Conservation (phyloP, 495 filamentous ascomycete genomes). For the Aspergillus asperescens region DNA sequence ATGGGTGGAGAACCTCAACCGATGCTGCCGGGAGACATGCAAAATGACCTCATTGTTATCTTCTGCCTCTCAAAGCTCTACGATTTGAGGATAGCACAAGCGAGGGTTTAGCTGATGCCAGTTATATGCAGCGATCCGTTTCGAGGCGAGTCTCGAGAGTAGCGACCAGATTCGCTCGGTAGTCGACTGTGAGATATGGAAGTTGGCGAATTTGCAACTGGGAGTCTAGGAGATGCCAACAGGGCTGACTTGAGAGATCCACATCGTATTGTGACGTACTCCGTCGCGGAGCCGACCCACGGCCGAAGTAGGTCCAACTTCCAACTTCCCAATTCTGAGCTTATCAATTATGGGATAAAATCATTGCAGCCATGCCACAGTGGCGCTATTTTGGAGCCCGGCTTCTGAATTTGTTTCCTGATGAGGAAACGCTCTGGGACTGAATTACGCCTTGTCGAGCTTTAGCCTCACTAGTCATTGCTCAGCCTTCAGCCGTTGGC, state of each 20-base stretch:
- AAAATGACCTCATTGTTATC: neutral
- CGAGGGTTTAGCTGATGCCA: neutral
- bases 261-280: neutral
- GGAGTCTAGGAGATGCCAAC: neutral
- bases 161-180: neutral
- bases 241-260: constrained; percentile 4
- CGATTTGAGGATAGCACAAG: neutral
- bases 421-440: too few species aligned
- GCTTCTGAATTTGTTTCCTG: too few species aligned
- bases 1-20: too few species aligned
- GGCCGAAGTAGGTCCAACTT: too few species aligned
- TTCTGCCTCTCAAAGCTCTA: neutral
- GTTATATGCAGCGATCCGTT: neutral
- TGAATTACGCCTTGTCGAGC: too few species aligned
- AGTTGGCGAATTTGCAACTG: neutral
- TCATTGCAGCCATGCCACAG: too few species aligned
- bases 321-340: too few species aligned
- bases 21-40: too few species aligned
- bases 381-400: too few species aligned
- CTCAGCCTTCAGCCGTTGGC: neutral
- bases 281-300: too few species aligned
- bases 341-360: too few species aligned
- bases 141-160: neutral
- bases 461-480: neutral
- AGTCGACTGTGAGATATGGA: too few species aligned